These are phyloP conservation scores for Cucumis melo DNA, from an alignment of 306 rosid species.

Conservation along the genomic window DNA sequence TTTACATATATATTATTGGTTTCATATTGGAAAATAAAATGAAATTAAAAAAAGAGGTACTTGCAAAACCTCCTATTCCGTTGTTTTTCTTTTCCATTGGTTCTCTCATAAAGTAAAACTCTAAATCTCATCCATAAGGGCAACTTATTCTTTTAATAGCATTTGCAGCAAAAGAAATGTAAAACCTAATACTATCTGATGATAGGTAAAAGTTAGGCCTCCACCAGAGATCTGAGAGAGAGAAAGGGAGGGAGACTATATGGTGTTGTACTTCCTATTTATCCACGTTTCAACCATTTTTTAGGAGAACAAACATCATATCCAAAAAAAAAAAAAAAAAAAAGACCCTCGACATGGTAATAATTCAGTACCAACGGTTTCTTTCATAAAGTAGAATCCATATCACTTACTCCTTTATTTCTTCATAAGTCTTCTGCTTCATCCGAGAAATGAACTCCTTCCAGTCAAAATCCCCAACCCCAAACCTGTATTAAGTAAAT, in stretches of 20 bases:
- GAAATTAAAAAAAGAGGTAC: neutral
- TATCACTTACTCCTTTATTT: conserved; percentile 61
- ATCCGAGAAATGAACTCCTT: conserved; percentile 72
- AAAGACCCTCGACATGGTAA: neutral
- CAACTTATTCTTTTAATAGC: neutral
- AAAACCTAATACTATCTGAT: neutral
- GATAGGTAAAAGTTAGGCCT: neutral
- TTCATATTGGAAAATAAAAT: too few relatives aligned
- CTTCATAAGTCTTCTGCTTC: conserved; percentile 87
- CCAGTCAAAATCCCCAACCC: conserved; percentile 92
- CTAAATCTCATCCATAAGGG: neutral
- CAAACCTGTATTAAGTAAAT: conserved; percentile 51
- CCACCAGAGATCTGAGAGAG: neutral
- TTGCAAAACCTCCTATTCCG: neutral
- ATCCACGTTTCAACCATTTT: neutral
- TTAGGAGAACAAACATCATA: neutral
- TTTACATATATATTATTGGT: neutral
- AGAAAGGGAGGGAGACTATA: neutral
- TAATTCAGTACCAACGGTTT: neutral
- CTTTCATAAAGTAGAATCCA: conserved; percentile 1
- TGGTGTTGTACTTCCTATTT: neutral
- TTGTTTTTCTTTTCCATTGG: neutral
- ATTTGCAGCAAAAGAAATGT: neutral
- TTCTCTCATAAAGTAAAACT: neutral
- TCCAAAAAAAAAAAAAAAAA: too few relatives aligned